Percentiles rank a stretch among this genome's conserved stretches.
Conservation (phyloP, 768 basidiomycete species). For the Amanita rubescens region DNA sequence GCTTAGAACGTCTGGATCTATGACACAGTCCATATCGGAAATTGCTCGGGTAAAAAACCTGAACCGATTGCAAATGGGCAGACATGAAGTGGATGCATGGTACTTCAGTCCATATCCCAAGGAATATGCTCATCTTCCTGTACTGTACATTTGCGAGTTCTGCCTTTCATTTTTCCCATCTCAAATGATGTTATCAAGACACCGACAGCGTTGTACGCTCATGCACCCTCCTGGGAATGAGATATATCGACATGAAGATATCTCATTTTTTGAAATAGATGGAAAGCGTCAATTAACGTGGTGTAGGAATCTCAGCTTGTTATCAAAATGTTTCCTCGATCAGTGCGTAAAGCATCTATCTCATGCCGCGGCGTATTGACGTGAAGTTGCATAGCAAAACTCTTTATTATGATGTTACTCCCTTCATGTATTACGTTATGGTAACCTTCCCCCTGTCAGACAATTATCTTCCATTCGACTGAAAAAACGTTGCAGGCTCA, state of each 20-base stretch:
- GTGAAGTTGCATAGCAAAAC: constrained; percentile 66
- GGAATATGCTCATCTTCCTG: constrained; percentile 93
- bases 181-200: constrained; percentile 83
- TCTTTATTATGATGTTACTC: constrained; percentile 98
- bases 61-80: constrained; percentile 92
- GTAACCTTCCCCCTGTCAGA: constrained; percentile 31
- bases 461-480: constrained; percentile 4
- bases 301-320: constrained; percentile 93
- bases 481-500: constrained; percentile 43
- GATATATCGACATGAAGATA: constrained; percentile 95
- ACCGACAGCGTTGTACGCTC: constrained; percentile 86
- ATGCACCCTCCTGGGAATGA: constrained; percentile 97
- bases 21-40: constrained; percentile 98
- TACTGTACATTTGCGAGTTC: constrained; percentile 98
- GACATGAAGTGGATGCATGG: constrained; percentile 98
- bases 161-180: constrained; percentile 92
- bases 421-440: constrained; percentile 99
- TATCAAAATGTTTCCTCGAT: constrained; percentile 98
- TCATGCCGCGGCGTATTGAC: constrained; percentile 14
- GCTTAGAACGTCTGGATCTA: constrained; percentile 92
- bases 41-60: constrained; percentile 98
- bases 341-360: constrained; percentile 56
- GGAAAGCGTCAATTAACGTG: constrained; percentile 93
- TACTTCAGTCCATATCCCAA: constrained; percentile 99
- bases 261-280: constrained; percentile 98